Base-by-base conservation (phyloP, 129 eudicot species). In the Helianthus tuberosus region DNA sequence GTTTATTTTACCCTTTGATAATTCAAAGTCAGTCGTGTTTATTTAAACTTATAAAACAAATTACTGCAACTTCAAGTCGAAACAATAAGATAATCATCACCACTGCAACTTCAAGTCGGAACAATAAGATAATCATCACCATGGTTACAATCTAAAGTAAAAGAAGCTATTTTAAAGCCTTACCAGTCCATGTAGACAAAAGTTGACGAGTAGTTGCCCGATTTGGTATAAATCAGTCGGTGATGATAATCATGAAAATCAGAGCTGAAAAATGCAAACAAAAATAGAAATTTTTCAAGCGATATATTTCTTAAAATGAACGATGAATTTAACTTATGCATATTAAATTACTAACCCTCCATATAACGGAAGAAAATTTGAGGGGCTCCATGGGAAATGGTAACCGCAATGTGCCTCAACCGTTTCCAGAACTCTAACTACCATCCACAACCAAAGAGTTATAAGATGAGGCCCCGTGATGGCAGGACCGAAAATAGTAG, bases 231-330 rank as follows among this genome's bases (percentile, higher is more conserved):
- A 27, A 94, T 89, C 76, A 94, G 80, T 23, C 98, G 98, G 77
- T 94, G 98, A 85, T 94, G 98, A 85, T 94, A 94, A 79, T 94
- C 98, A 81, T 94, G 98, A 79, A 94, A 94, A 86, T 94, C 98
- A 74, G 98, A 83, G 32, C 98, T 94, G 83, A 4, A 55, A 47
- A 44, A 6, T 73, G 44, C 41, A 72, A 68, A 27, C 11, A 5
- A 72, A 71, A 27, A 20, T 32, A 29, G n/a, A 54, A 46, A 48
- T 9, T 72, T 38, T 44, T 23, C 44, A 54, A 32, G 25, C 10
- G 11, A 32, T 80, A 39, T 36, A 17, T 49, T 27, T 20, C 39
- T 51, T 46, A 63, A 50, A 51, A 7, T 35, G 32, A 50, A 68
- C 5, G 60, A 36, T 48, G 39, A 69, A 14, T 67, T 16, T 14